Evolutionary conservation across 805 yeast species (phyloP).

Genomic region (Starmerella vitae): DNA sequence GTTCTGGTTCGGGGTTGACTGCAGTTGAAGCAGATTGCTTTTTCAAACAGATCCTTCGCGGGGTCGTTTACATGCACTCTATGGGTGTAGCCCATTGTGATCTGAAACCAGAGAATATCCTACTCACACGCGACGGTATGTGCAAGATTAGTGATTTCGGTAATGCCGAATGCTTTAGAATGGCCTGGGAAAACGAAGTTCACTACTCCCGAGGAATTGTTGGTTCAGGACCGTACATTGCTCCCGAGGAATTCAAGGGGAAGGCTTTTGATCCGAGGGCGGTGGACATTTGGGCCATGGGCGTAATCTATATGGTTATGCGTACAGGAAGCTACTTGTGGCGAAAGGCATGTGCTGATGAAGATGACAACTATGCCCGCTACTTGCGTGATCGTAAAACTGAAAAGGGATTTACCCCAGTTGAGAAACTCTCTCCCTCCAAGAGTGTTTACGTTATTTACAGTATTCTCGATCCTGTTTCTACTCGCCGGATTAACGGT

Average conservation of each 20-base stretch:
- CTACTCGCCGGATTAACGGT: constrained; percentile 75
- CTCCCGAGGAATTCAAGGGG: constrained; percentile 68
- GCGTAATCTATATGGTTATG: constrained; percentile 65
- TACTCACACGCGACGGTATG: constrained; percentile 53
- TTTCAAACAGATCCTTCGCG: constrained; percentile 72
- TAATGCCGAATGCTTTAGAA: constrained; percentile 76
- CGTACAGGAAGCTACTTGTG: constrained; percentile 88
- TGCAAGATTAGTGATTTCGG: constrained; percentile 77
- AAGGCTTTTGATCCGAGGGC: constrained; percentile 58
- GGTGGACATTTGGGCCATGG: constrained; percentile 84
- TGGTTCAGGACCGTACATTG: constrained; percentile 83
- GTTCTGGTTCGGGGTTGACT: constrained; percentile 42
- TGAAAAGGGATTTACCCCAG: constrained; percentile 81
- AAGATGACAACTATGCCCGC: constrained; percentile 66
- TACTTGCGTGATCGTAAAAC: constrained; percentile 70
- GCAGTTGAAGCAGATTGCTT: constrained; percentile 73
- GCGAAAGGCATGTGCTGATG: constrained; percentile 60
- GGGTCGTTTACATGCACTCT: constrained; percentile 71
- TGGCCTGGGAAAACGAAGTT: constrained; percentile 72
- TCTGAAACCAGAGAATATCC: constrained; percentile 73
- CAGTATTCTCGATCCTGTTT: constrained; percentile 84
- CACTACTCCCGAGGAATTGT: constrained; percentile 61
- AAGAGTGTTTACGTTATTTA: constrained; percentile 87
- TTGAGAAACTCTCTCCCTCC: constrained; percentile 70
- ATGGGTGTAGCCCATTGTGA: constrained; percentile 94